Evolutionary conservation across 2,329 filamentous ascomycete genomes (phyloP), one percentile per base, ranked within the genome.

Genomic region (Mycogone perniciosa): DNA sequence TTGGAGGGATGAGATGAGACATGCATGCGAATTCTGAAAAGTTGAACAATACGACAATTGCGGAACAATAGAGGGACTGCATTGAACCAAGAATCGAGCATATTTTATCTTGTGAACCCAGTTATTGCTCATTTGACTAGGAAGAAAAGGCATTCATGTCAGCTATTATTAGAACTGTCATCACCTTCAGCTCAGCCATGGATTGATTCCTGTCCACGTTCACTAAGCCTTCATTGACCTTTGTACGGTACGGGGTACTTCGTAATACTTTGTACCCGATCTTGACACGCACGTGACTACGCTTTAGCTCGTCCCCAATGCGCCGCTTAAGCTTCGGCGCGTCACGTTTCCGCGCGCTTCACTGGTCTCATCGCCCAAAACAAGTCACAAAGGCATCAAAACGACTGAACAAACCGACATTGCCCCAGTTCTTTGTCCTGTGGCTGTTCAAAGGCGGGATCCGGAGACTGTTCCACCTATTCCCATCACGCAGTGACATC

Each of bases 251-350:
- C 20, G n/a, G 35, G n/a, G 11, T 38, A n/a, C 20, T 11, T 10
- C 35, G n/a, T 38, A n/a, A n/a, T n/a, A 9, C 11, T 6, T 38
- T 10, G 35, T 7, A 38, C 35, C 10, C 35, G 11, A 20, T 38
- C 11, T 33, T 35, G 40, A 52, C 31, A 46, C 31, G 45, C 62
- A 64, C 62, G 62, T 64, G 62, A 64, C 54, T 53, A 54, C 57
- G 54, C 41, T 57, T 57, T 61, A 41, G 57, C 57, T 60, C 41
- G 47, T 38, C 20, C 33, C 46, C 50, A 50, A 51, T 60, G 63
- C 61, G 63, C 62, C 64, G 64, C 62, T 59, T 67, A 67, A 67
- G 63, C 64, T 46, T 67, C 64, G 64, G 64, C 59, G 64, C 57
- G 58, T 57, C 62, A 62, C 64, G 62, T 43, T 53, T 33, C 44